Evolutionary conservation across 805 yeast genomes (phyloP).

Genomic region (Cyberlindnera saturnus): DNA sequence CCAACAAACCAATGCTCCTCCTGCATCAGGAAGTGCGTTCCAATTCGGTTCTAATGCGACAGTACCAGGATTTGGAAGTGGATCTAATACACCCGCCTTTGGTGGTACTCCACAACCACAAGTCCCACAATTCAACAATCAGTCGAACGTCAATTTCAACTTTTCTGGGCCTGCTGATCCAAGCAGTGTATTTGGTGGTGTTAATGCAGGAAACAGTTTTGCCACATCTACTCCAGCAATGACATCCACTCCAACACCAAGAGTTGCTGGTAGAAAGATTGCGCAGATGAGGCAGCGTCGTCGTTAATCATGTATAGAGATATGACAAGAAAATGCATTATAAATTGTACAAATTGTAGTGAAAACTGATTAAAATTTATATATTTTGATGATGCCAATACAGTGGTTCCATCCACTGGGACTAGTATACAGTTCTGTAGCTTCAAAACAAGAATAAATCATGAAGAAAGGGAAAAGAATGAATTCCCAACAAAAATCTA

Average conservation of each 20-base stretch:
- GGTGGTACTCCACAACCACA: conserved; percentile 10
- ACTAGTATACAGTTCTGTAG: neutral
- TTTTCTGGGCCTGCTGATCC: conserved; percentile 10
- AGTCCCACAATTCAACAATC: conserved; percentile 5
- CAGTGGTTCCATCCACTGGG: neutral
- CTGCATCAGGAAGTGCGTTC: conserved; percentile 2
- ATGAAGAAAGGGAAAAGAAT: neutral
- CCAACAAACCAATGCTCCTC: conserved; percentile 9
- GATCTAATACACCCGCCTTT: conserved; percentile 12
- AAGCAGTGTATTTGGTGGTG: conserved; percentile 11
- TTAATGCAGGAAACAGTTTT: conserved; percentile 2
- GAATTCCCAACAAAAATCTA: neutral
- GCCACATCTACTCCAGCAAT: conserved; percentile 8
- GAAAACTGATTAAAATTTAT: too few species aligned
- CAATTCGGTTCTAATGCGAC: conserved; percentile 13
- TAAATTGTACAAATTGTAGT: neutral
- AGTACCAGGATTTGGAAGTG: conserved; percentile 10
- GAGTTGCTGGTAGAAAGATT: conserved; percentile 19
- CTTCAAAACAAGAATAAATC: neutral
- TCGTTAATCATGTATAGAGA: conserved; percentile 8
- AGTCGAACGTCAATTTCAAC: conserved; percentile 10
- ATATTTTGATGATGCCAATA: neutral
- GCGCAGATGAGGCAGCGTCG: conserved; percentile 25
- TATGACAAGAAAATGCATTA: neutral
- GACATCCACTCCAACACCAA: conserved; percentile 14